phyloP scores from a whole-genome alignment of 495 filamentous ascomycete genomes.

The Amorphotheca resinae region DNA sequence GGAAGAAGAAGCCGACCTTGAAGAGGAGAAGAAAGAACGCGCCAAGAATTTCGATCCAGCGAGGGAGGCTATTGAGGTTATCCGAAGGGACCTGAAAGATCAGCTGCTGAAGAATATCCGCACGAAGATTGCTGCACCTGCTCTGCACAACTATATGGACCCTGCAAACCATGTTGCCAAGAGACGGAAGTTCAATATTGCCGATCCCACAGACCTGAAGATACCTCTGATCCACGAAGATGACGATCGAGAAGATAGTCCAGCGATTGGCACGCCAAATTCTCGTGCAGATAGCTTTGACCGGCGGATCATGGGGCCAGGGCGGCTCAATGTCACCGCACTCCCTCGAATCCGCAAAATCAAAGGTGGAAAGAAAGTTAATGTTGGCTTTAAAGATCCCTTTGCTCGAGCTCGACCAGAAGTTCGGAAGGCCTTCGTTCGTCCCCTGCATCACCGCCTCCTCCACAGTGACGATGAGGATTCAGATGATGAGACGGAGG shows the following conservation, averaged over 20 bases:
- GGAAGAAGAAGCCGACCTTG: conserved; percentile 64
- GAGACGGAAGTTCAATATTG: conserved; percentile 57
- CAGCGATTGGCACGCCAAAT: conserved; percentile 52
- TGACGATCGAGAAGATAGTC: conserved; percentile 37
- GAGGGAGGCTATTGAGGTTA: conserved; percentile 61
- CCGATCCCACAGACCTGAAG: conserved; percentile 46
- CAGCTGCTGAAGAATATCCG: conserved; percentile 79
- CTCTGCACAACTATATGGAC: conserved; percentile 75
- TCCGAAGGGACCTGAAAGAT: conserved; percentile 69
- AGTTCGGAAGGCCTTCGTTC: conserved; percentile 28
- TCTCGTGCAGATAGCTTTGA: conserved; percentile 46
- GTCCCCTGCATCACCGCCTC: conserved; percentile 45
- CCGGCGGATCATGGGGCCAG: conserved; percentile 26
- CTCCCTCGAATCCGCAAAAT: conserved; percentile 63
- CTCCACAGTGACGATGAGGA: conserved; percentile 42
- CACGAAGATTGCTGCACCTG: conserved; percentile 66
- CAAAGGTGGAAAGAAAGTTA: conserved; percentile 45
- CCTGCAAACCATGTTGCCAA: conserved; percentile 64
- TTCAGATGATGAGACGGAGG: conserved; percentile 53
- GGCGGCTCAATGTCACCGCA: conserved; percentile 45
- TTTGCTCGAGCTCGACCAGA: conserved; percentile 53
- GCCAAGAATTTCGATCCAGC: conserved; percentile 78
- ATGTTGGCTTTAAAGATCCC: conserved; percentile 64
- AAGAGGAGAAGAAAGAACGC: conserved; percentile 75
- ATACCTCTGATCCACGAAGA: conserved; percentile 27